Evolutionary conservation across 306 rosid species (phyloP), one percentile per base, ranked within the genome.

Genomic region (Cucumis hystrix): DNA sequence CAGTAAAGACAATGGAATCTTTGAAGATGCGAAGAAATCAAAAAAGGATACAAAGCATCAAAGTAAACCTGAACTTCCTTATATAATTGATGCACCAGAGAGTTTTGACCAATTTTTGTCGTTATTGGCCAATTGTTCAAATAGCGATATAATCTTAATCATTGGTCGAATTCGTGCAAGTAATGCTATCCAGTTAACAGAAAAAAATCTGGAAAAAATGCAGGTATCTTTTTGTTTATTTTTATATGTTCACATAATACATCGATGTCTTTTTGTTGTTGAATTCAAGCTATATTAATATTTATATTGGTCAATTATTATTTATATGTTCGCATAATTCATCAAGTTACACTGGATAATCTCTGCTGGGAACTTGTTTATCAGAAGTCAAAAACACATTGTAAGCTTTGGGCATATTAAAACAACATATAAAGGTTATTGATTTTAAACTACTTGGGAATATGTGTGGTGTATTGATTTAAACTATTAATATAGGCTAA

Each of bases 61-160:
- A 28, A 83, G 76, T 78, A 82, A 77, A 76, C 70, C 78, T 28
- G 92, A 92, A 77, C 84, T 95, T 59, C 97, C 99, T 41, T 95
- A 81, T 85, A 84, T 95, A 78, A 92, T 95, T 72, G 87, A 95
- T 87, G 97, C 99, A 81, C 97, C 99, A 14, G 88, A 85, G 81
- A 88, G 85, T 81, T 87, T 84, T 77, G 92, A 89, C 82, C 97
- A 87, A 78, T 85, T 95, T 54, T 82, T 84, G 75, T 82, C 88
- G 8, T 83, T 92, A 78, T 79, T 89, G 78, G 88, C 83, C 61
- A 76, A 87, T 61, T 40, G 83, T 68, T 89, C 93, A 49, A 90
- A 83, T 84, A 65, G 86, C 23, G 93, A 95, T 51, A 58, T 80
- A 62, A 83, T 86, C 74, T 82, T 95, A 87, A 78, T 95, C 51